These are phyloP conservation scores for Rosa lucieae DNA, from an alignment of 306 rosid species.

Conservation along the genomic window DNA sequence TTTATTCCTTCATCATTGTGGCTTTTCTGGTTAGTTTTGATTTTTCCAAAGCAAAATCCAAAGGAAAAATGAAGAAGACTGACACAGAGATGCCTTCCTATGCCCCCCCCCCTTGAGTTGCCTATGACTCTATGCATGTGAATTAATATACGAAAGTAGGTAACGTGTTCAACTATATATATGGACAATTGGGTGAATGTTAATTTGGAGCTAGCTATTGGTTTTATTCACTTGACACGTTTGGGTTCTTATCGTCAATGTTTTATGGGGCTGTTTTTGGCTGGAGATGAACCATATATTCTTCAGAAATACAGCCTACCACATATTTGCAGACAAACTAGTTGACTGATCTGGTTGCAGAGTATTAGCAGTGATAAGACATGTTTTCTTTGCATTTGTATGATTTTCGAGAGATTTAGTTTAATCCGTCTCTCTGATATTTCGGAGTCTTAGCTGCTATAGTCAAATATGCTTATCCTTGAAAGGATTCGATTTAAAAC, in stretches of 20 bases:
- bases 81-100: constrained; percentile 8
- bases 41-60: constrained; percentile 14
- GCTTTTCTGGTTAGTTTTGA: constrained; percentile 6
- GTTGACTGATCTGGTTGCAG: neutral
- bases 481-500: no score
- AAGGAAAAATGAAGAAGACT: neutral
- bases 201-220: neutral
- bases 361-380: neutral
- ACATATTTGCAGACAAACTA: neutral
- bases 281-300: neutral
- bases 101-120: neutral
- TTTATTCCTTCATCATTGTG: constrained; percentile 22
- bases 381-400: neutral
- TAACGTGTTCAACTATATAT: neutral
- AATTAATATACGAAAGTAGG: neutral
- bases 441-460: no score
- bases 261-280: constrained; percentile 3
- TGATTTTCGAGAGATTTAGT: neutral
- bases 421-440: neutral
- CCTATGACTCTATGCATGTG: neutral
- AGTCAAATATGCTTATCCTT: no score
- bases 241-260: neutral
- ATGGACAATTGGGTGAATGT: neutral
- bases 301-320: neutral
- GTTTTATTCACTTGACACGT: constrained; percentile 3